These are phyloP conservation scores for Daldinia concentrica DNA, from an alignment of 495 filamentous ascomycete genomes.

Conservation along the genomic window DNA sequence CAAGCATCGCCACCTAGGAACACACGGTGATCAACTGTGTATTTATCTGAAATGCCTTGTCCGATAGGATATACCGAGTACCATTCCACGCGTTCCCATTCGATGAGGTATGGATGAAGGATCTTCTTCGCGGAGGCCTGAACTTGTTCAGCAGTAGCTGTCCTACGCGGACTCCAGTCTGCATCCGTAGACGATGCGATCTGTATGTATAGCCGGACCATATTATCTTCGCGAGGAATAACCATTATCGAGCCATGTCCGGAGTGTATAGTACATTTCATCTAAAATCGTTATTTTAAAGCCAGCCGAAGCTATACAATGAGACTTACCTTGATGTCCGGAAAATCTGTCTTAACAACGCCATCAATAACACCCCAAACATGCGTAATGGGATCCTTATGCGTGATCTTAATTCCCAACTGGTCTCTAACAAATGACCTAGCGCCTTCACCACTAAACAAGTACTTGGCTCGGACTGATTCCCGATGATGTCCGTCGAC, in stretches of 20 bases:
- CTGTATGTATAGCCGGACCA: slow-evolving; percentile 82
- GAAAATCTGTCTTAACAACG: slow-evolving; percentile 78
- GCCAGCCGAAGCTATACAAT: slow-evolving; percentile 6
- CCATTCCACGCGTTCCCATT: slow-evolving; percentile 76
- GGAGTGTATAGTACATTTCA: slow-evolving; percentile 87
- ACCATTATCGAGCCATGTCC: slow-evolving; percentile 76
- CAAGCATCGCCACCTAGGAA: slow-evolving; percentile 85
- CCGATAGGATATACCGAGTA: slow-evolving; percentile 77
- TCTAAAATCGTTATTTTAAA: slow-evolving; percentile 59
- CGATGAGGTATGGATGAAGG: slow-evolving; percentile 71
- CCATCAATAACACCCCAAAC: slow-evolving; percentile 84
- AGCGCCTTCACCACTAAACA: slow-evolving; percentile 69
- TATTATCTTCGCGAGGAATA: slow-evolving; percentile 76
- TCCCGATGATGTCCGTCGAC: slow-evolving; percentile 73
- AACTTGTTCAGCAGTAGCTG: slow-evolving; percentile 72
- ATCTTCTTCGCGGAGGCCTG: slow-evolving; percentile 72
- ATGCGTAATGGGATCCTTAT: slow-evolving; percentile 69
- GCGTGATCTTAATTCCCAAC: slow-evolving; percentile 69
- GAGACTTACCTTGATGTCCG: slow-evolving; percentile 68
- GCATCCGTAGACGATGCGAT: slow-evolving; percentile 72
- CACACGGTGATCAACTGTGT: slow-evolving; percentile 72
- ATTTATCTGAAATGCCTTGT: slow-evolving; percentile 74
- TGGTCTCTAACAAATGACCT: slow-evolving; percentile 67
- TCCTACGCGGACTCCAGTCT: slow-evolving; percentile 68
- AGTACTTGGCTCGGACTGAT: slow-evolving; percentile 65